Evolutionary conservation across 1,284 basidiomycete species (phyloP).

Genomic region (Phenoliferia sp.): DNA sequence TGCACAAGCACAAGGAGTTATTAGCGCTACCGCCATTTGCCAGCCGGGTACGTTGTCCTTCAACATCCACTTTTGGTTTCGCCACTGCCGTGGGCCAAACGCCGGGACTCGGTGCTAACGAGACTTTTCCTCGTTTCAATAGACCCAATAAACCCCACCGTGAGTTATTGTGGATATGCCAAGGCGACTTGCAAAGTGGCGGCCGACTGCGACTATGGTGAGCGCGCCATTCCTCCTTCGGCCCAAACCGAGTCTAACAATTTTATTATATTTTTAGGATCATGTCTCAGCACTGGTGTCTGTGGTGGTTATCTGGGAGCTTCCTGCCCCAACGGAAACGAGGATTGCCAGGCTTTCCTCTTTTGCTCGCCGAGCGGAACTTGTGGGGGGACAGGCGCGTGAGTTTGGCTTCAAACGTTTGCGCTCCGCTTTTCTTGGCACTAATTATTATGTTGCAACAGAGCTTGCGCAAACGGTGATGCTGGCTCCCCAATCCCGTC

Average conservation of each 20-base stretch:
- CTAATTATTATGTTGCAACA: background rate
- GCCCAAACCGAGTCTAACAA: background rate
- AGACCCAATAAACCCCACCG: slow-evolving; percentile 30
- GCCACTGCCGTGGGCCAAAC: too few species aligned
- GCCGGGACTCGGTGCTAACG: too few species aligned
- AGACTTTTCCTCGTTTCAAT: background rate
- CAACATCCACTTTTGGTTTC: background rate
- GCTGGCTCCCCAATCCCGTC: slow-evolving; percentile 20
- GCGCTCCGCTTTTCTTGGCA: background rate
- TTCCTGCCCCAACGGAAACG: slow-evolving; percentile 23
- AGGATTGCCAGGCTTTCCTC: slow-evolving; percentile 34
- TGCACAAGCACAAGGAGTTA: slow-evolving; percentile 20
- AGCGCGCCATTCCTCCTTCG: background rate
- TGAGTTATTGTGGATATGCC: slow-evolving; percentile 34
- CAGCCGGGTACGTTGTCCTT: slow-evolving; percentile 21
- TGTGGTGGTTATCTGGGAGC: slow-evolving; percentile 31
- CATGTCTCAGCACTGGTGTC: slow-evolving; percentile 23
- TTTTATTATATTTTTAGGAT: slow-evolving; percentile 12
- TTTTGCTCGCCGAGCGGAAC: slow-evolving; percentile 29
- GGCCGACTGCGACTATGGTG: slow-evolving; percentile 34
- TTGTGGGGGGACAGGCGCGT: slow-evolving; percentile 28
- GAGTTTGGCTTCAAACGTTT: background rate
- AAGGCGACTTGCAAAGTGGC: slow-evolving; percentile 21
- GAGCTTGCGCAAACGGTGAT: slow-evolving; percentile 27
- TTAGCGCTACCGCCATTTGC: slow-evolving; percentile 23